Conservation (phyloP, 2,329 filamentous ascomycete species). For the Bisporella sp. region DNA sequence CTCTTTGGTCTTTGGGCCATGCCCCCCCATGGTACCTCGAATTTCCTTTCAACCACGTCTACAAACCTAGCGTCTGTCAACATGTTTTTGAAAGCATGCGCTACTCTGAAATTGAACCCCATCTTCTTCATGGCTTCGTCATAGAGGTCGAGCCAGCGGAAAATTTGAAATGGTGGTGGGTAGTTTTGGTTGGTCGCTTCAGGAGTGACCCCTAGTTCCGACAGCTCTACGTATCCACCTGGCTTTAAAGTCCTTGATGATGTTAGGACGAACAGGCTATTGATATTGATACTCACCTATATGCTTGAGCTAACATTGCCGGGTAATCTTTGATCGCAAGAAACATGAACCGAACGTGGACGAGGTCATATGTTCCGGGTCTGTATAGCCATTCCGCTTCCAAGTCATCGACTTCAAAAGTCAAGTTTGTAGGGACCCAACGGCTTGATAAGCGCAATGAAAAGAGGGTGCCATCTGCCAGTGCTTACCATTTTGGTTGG, state of each 20-base stretch:
- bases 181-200: constrained; percentile 1
- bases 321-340: too few species aligned
- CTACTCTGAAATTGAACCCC: constrained; percentile 17
- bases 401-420: too few species aligned
- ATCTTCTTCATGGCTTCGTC: constrained; percentile 25
- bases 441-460: too few species aligned
- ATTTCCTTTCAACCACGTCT: constrained; percentile 6
- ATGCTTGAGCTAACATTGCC: constrained; percentile 6
- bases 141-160: background rate
- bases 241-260: constrained; percentile 6
- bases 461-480: too few species aligned
- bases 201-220: constrained; percentile 7
- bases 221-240: constrained; percentile 13
- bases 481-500: too few species aligned
- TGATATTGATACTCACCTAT: background rate
- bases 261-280: background rate
- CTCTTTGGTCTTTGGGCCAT: constrained; percentile 3
- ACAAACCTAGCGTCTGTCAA: constrained; percentile 30
- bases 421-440: too few species aligned
- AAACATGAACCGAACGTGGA: too few species aligned
- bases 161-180: background rate
- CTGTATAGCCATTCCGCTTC: too few species aligned
- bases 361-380: too few species aligned
- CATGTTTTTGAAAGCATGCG: constrained; percentile 15
- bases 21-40: constrained; percentile 3